Base-by-base conservation (phyloP, 2,329 filamentous ascomycete genomes). In the Colletotrichum tofieldiae region DNA sequence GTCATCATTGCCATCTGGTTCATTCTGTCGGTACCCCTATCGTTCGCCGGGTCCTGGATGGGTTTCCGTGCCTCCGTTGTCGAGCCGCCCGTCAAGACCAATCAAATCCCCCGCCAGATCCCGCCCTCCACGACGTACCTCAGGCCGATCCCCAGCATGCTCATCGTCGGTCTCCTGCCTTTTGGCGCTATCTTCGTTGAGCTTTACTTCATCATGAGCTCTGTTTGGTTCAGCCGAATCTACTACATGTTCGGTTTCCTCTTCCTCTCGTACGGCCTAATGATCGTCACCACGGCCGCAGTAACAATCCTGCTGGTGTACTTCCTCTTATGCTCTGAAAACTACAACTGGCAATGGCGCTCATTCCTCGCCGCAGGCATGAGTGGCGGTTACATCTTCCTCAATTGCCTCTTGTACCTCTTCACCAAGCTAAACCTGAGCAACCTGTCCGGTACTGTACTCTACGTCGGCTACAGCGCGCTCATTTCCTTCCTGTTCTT, bases 231-330 rank as follows among this genome's bases (percentile, higher is more conserved):
- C 84, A 96, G 93, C 86, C 94, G 96, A 84, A 96, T 99, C 76
- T 99, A 99, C 88, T 99, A 99, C 89, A 99, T 99, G 96, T 99
- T 99, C 78, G 96, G 96, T 29, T 99, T 99, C 88, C 86, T 99
- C 45, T 99, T 99, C 87, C 89, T 99, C 68, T 98, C 95, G 87
- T 99, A 98, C 79, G 95, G 94, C 14, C 89, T 99, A 61, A 98
- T 99, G 95, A 94, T 98, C 77, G 93, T 98, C 77, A 98, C 96
- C 1, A 95, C 93, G 71, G 96, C 96, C 0, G 93, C 95, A 0
- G 96, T 97, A 51, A 98, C 96, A 0, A 92, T 98, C 11, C 86
- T 99, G 23, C 92, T 98, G 88, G 94, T 98, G 0, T 99, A 99
- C 84, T 98, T 98, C 86, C 82, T 99, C 77, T 91, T 99, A 18